A percentile compares a stretch with the other conserved stretches of the same genome.
Evolutionary conservation across 2,329 filamentous ascomycete species (phyloP).

Genomic region (Cytospora mali): DNA sequence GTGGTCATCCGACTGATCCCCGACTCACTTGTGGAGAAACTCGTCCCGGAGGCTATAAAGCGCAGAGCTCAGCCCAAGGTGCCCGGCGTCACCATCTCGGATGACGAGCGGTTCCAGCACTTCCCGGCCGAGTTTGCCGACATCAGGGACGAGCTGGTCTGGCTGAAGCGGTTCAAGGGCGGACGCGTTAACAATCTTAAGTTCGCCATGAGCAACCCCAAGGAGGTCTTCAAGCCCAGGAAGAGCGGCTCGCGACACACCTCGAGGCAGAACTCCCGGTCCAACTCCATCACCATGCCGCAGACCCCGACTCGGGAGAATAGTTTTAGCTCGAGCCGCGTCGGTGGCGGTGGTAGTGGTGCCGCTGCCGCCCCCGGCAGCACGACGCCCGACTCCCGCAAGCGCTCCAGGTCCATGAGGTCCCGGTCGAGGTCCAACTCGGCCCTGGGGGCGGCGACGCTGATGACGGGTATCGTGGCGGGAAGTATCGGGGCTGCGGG

Average conservation of each 20-base stretch:
- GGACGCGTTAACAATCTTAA: constrained; percentile 80
- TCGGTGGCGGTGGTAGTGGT: constrained; percentile 40
- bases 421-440: constrained; percentile 64
- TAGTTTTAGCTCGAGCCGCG: constrained; percentile 49
- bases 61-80: constrained; percentile 46
- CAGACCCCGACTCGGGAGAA: constrained; percentile 65
- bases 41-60: constrained; percentile 58
- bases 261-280: constrained; percentile 64
- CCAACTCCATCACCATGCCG: constrained; percentile 63
- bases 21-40: constrained; percentile 62
- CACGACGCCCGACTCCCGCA: constrained; percentile 60
- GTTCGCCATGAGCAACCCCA: constrained; percentile 76
- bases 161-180: constrained; percentile 78
- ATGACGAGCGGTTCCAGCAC: constrained; percentile 62
- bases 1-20: constrained; percentile 81
- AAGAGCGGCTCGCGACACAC: constrained; percentile 59
- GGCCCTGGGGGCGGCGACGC: constrained; percentile 71
- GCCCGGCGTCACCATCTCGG: constrained; percentile 62
- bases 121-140: constrained; percentile 75
- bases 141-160: constrained; percentile 78
- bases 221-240: constrained; percentile 65
- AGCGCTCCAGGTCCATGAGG: constrained; percentile 67
- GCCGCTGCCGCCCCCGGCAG: constrained; percentile 4
- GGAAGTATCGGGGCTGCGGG: constrained; percentile 70
- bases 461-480: constrained; percentile 83